A percentile compares a stretch with the other conserved stretches of the same genome.
These are phyloP conservation scores for Digitaria exilis DNA, from an alignment of 202 grass and related monocot genomes.

Conservation along the genomic window DNA sequence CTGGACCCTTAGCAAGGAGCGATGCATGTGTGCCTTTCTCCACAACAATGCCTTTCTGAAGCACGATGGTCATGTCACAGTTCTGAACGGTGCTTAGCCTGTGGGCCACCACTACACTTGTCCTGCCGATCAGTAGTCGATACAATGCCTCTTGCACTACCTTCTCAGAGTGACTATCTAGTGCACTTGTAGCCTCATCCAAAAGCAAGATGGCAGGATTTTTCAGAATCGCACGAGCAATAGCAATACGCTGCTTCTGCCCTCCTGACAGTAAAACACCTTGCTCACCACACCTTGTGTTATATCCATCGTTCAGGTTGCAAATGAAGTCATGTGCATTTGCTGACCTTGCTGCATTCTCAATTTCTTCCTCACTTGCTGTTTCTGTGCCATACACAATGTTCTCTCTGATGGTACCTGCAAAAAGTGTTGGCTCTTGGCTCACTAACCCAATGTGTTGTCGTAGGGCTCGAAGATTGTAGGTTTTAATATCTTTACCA, in stretches of 20 bases:
- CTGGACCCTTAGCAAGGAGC: conserved; percentile 70
- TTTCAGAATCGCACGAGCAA: conserved; percentile 91
- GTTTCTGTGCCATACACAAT: conserved; percentile 70
- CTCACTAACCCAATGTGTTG: conserved; percentile 77
- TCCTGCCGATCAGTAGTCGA: conserved; percentile 71
- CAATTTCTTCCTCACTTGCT: conserved; percentile 67
- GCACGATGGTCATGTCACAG: conserved; percentile 75
- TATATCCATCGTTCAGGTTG: conserved; percentile 83
- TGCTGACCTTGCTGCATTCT: conserved; percentile 67
- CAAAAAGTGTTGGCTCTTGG: conserved; percentile 86
- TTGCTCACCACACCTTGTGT: conserved; percentile 70
- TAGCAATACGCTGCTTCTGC: conserved; percentile 88
- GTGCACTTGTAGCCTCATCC: conserved; percentile 87
- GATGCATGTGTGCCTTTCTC: conserved; percentile 85
- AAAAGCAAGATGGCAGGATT: conserved; percentile 76
- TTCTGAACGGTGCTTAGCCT: conserved; percentile 80
- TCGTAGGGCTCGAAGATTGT: conserved; percentile 64
- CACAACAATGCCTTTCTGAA: conserved; percentile 72
- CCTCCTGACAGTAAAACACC: conserved; percentile 86
- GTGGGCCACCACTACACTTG: conserved; percentile 84
- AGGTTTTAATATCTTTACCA: conserved; percentile 70
- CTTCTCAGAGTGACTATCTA: conserved; percentile 86
- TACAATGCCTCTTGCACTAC: conserved; percentile 88
- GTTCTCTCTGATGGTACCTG: conserved; percentile 74
- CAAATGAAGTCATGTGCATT: conserved; percentile 92